Evolutionary conservation across 2,329 filamentous ascomycete species (phyloP).

Genomic region (Pseudogymnoascus sp.): DNA sequence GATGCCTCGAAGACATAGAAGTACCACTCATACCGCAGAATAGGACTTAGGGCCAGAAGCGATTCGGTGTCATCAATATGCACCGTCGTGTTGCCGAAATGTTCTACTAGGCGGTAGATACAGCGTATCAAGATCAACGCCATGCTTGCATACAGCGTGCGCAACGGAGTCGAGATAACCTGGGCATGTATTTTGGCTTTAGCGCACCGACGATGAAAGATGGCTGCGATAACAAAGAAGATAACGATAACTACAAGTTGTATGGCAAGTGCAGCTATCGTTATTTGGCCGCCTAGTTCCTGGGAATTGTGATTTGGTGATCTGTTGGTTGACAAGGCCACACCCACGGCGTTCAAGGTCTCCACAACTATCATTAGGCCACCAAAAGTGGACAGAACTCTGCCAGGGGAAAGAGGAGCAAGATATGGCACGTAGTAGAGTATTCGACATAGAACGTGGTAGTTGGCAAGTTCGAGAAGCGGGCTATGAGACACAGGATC

Average conservation of each 20-base stretch:
- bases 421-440: constrained; percentile 52
- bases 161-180: constrained; percentile 29
- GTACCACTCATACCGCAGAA: constrained; percentile 45
- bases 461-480: constrained; percentile 49
- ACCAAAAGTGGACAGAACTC: constrained; percentile 37
- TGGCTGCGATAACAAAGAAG: constrained; percentile 38
- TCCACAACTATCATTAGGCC: constrained; percentile 38
- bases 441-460: constrained; percentile 49
- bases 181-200: constrained; percentile 14
- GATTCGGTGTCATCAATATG: constrained; percentile 31
- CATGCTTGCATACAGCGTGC: constrained; percentile 41
- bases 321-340: constrained; percentile 36
- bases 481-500: constrained; percentile 32
- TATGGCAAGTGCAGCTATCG: constrained; percentile 40
- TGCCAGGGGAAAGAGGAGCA: constrained; percentile 38
- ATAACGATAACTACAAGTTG: constrained; percentile 42
- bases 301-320: constrained; percentile 30
- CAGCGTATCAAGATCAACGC: constrained; percentile 41
- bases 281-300: constrained; percentile 34
- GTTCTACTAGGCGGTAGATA: constrained; percentile 47
- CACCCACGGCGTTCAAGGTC: constrained; percentile 37
- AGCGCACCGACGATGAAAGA: constrained; percentile 38
- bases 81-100: constrained; percentile 38
- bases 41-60: constrained; percentile 30
- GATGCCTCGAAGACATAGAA: constrained; percentile 47